A percentile compares a stretch with the other conserved stretches of the same genome.
These are phyloP conservation scores for Triangularia setosa DNA, from an alignment of 2,329 filamentous ascomycete species.

Conservation along the genomic window DNA sequence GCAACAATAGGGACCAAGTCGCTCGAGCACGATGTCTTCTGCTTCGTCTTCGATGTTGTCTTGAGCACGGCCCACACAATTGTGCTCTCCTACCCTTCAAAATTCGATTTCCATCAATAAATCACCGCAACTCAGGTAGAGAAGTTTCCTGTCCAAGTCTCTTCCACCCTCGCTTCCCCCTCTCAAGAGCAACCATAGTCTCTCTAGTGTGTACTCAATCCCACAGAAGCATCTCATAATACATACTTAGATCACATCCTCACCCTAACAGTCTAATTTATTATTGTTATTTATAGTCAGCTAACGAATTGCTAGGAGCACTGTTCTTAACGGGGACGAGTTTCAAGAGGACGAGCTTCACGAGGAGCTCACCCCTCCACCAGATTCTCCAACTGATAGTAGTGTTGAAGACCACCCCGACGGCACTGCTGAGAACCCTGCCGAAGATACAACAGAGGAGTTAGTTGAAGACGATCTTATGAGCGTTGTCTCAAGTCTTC, in stretches of 20 bases:
- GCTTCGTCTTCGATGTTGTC: neutral
- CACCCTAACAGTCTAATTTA: too few species aligned
- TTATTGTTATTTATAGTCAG: neutral
- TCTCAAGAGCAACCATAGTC: neutral
- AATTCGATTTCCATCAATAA: neutral
- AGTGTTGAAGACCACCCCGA: neutral
- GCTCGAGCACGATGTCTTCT: neutral
- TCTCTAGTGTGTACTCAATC: neutral
- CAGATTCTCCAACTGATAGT: conserved; percentile 29
- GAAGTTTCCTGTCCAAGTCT: neutral
- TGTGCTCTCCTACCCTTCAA: neutral
- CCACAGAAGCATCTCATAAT: neutral
- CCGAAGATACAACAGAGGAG: neutral
- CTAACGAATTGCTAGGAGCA: neutral
- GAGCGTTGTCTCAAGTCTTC: conserved; percentile 39
- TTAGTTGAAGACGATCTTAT: conserved; percentile 25
- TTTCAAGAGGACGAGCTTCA: conserved; percentile 31
- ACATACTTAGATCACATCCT: neutral
- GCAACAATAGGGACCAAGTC: neutral
- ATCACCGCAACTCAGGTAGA: neutral
- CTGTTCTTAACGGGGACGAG: neutral
- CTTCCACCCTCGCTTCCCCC: neutral
- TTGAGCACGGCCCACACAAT: neutral
- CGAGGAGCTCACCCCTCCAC: conserved; percentile 44
- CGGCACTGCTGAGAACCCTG: neutral